These are phyloP conservation scores for Prunus kanzakura DNA, from an alignment of 306 rosid species.

Conservation along the genomic window DNA sequence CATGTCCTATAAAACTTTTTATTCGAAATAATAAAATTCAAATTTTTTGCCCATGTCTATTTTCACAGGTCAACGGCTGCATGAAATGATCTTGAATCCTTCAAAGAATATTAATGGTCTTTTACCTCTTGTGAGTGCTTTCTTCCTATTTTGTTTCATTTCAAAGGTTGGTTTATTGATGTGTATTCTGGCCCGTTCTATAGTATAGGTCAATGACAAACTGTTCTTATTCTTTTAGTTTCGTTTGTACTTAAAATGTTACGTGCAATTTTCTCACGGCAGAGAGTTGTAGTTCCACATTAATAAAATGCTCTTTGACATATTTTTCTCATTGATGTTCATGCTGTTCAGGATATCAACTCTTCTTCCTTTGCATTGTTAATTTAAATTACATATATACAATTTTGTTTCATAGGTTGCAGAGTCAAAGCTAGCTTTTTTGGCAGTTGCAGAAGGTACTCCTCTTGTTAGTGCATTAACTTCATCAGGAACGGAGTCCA, in stretches of 20 bases:
- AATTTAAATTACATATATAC: not conserved
- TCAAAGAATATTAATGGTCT: constrained; percentile 47
- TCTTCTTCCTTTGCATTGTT: not conserved
- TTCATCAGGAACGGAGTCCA: constrained; percentile 35
- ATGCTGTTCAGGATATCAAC: not conserved
- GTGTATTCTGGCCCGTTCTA: not conserved
- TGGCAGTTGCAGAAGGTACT: constrained; percentile 73
- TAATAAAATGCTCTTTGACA: not conserved
- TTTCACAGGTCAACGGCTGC: constrained; percentile 74
- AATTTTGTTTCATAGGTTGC: constrained; percentile 44
- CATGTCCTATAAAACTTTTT: constrained; percentile 5
- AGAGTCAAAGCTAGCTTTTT: constrained; percentile 61
- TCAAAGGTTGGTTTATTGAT: not conserved
- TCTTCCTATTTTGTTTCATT: constrained; percentile 5
- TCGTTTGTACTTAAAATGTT: not conserved
- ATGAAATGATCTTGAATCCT: constrained; percentile 75
- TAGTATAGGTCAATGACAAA: not conserved
- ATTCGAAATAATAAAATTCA: not conserved
- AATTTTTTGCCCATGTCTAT: constrained; percentile 11
- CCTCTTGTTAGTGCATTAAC: constrained; percentile 65
- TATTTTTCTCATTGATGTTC: not conserved
- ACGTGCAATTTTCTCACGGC: not conserved
- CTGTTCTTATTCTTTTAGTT: not conserved
- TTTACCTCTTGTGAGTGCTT: constrained; percentile 60
- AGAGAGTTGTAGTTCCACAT: not conserved